Evolutionary conservation across 1,284 basidiomycete genomes (phyloP).

Genomic region (Ceratobasidium sp.): DNA sequence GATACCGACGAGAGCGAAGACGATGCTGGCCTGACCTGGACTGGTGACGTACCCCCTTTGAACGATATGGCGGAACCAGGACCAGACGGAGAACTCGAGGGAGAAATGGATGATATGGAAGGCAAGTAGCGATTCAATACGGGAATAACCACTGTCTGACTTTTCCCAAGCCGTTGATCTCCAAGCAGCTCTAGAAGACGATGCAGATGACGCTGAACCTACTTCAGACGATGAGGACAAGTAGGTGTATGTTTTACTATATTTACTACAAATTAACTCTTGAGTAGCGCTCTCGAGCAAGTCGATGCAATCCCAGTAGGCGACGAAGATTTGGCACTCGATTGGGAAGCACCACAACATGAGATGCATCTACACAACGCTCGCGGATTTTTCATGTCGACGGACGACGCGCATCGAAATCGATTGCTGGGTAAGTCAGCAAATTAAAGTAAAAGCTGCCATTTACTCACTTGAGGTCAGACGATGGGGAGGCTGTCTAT

Average conservation of each 20-base stretch:
- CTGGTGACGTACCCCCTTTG: conserved; percentile 43
- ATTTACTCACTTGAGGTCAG: conserved; percentile 7
- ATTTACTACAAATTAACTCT: neutral
- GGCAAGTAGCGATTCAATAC: conserved; percentile 53
- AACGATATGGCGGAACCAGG: conserved; percentile 42
- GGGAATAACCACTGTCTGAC: neutral
- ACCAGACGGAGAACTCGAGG: conserved; percentile 55
- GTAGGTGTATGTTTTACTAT: neutral
- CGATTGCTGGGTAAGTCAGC: conserved; percentile 18
- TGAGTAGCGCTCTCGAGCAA: conserved; percentile 29
- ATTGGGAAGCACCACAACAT: conserved; percentile 25
- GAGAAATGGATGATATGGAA: conserved; percentile 67
- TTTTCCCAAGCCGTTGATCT: conserved; percentile 13
- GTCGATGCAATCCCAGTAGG: conserved; percentile 12
- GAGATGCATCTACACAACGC: conserved; percentile 29
- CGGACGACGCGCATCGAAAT: conserved; percentile 29
- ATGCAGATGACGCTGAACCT: conserved; percentile 52
- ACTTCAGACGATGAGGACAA: conserved; percentile 38
- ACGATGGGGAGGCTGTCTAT: conserved; percentile 24
- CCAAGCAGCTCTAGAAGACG: conserved; percentile 45
- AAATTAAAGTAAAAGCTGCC: neutral
- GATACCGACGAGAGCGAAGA: conserved; percentile 47
- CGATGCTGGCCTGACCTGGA: conserved; percentile 46
- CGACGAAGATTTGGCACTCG: conserved; percentile 22
- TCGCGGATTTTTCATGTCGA: conserved; percentile 34